These are phyloP conservation scores for Tolypocladium amazonense DNA, from an alignment of 2,329 filamentous ascomycete genomes.

Conservation along the genomic window DNA sequence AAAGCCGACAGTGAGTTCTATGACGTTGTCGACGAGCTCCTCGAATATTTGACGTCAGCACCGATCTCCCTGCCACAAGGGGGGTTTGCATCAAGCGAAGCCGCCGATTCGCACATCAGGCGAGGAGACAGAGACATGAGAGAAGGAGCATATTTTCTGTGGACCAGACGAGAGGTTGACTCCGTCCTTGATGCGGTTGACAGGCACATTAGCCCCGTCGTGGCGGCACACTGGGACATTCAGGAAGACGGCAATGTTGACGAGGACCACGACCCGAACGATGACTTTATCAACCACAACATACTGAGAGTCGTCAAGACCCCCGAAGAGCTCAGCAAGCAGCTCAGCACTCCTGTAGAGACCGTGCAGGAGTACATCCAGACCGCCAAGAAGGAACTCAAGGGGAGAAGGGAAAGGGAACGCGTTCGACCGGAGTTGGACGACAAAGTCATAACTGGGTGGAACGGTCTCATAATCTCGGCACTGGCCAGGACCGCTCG, in stretches of 20 bases:
- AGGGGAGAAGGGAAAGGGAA: conserved; percentile 60
- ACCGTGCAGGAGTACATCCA: conserved; percentile 60
- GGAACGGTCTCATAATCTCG: conserved; percentile 82
- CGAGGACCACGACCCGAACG: conserved; percentile 73
- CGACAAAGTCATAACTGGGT: conserved; percentile 76
- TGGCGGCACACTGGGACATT: conserved; percentile 78
- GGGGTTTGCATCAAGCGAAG: conserved; percentile 80
- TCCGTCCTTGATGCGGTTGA: conserved; percentile 46
- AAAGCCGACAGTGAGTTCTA: conserved; percentile 59
- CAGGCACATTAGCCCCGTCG: conserved; percentile 56
- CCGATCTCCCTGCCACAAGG: conserved; percentile 59
- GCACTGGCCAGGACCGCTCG: conserved; percentile 68
- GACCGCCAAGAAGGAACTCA: conserved; percentile 56
- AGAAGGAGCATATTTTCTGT: conserved; percentile 90
- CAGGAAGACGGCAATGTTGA: conserved; percentile 77
- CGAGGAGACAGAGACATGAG: conserved; percentile 70
- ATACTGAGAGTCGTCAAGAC: conserved; percentile 65
- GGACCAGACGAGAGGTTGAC: conserved; percentile 81
- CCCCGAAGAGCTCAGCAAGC: conserved; percentile 56
- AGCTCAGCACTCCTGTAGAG: conserved; percentile 61
- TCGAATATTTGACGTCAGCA: conserved; percentile 68
- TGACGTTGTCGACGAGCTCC: conserved; percentile 69
- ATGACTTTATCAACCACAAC: conserved; percentile 92
- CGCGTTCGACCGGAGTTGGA: conserved; percentile 71
- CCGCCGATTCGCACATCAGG: conserved; percentile 72